Conservation (phyloP, 768 basidiomycete genomes). For the Boletus sp. region DNA sequence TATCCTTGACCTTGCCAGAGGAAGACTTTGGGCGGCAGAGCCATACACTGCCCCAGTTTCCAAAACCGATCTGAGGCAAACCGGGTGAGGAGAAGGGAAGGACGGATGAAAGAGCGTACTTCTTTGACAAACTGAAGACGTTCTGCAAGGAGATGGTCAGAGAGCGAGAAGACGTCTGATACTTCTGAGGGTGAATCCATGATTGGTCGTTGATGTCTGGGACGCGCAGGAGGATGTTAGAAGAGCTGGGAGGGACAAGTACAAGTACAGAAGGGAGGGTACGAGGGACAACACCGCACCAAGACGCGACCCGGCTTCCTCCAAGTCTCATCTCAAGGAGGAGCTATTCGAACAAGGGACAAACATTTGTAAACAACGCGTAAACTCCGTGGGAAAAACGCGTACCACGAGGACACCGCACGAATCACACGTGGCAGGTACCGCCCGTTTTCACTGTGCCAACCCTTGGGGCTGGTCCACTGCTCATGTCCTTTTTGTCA, state of each 20-base stretch:
- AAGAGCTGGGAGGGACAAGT: neutral
- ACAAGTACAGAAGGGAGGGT: constrained; percentile 25
- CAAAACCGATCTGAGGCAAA: constrained; percentile 70
- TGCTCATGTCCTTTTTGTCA: too few relatives aligned
- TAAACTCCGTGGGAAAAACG: constrained; percentile 24
- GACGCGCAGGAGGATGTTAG: neutral
- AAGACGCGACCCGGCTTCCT: neutral
- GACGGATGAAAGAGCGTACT: constrained; percentile 36
- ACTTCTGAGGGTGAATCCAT: constrained; percentile 25
- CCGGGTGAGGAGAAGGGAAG: neutral
- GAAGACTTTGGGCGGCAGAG: constrained; percentile 60
- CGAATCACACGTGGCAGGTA: constrained; percentile 13
- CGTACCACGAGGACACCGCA: constrained; percentile 20
- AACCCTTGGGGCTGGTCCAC: too few relatives aligned
- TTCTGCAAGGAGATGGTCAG: constrained; percentile 68
- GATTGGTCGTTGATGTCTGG: neutral
- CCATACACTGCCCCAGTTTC: constrained; percentile 94
- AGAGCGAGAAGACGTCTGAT: constrained; percentile 68
- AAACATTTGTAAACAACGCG: constrained; percentile 32
- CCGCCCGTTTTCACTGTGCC: neutral
- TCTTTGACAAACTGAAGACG: constrained; percentile 74
- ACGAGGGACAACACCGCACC: neutral
- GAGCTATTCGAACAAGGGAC: constrained; percentile 23
- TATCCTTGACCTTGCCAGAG: constrained; percentile 40
- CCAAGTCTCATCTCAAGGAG: neutral